Base-by-base conservation (phyloP, 2,329 filamentous ascomycete species). In the Hymenoscyphus salicellus region DNA sequence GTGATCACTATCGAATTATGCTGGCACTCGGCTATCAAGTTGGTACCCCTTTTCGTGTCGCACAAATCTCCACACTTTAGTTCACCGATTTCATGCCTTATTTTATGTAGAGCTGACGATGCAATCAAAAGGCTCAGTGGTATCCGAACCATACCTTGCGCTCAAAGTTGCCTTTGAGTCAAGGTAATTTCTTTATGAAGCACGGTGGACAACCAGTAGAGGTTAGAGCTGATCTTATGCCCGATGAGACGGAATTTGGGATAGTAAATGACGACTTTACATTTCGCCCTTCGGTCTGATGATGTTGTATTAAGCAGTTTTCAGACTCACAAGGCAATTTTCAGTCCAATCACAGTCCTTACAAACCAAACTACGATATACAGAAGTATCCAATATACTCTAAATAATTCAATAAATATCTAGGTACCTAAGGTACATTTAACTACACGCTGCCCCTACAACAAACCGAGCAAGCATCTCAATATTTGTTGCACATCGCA, bases 1-100 rank as follows among this genome's bases (percentile, higher is more conserved):
- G 81, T 0, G 73, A 79, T 4, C 75, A 80, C 6, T 79, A 82
- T 17, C 75, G 84, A 30, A 79, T 86, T 20, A 87, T 87, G 85
- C 74, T 87, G n/a, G 84, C 83, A 38, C 80, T 84, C 77, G 69
- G 72, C 8, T 73, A 72, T 63, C 68, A 72, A 61, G 71, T 73
- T 49, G 3, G 66, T 58, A 36, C 23, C 55, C 36, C 23, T 60
- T 65, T 63, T 46, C 43, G 23, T 28, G 17, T 46, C 26, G 36
- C 28, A 43, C 20, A 5, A 20, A 30, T 58, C 7, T 33, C 52
- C 20, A 23, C 62, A 41, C 43, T 17, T 7, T 60, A 17, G 8
- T 23, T 20, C 8, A 14, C 17, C 20, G n/a, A 52, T 10, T 16
- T 52, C 46, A 17, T 62, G 59, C 52, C 6, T 2, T 20, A n/a